Evolutionary conservation across 768 basidiomycete species (phyloP), one percentile per base, ranked within the genome.

Genomic region (Chlorophyllum brunneum): DNA sequence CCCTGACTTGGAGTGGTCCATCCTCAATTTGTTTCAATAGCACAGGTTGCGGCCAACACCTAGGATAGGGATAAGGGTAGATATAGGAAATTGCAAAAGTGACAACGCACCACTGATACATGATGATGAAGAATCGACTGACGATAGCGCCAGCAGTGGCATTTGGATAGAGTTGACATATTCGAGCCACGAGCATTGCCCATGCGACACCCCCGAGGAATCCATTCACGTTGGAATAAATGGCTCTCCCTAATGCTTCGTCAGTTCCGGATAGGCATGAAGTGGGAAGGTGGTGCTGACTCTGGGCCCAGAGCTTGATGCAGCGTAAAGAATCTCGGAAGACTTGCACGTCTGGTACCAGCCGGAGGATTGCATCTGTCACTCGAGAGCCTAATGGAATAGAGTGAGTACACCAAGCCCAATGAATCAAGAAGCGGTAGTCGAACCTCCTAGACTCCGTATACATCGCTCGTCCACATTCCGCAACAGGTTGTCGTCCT

Each of bases 1-100:
- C 93, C 61, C 92, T 82, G 57, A 97, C 91, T 63, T 90, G 89
- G 43, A 95, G 64, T 1, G 92, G 92, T 1, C 95, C 95, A 58
- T 94, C 92, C 67, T 98, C 95, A 40, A 99, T 98, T 68, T 92
- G 92, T 69, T 95, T 95, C 55, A 99, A 70, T 40, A 98, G 77
- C n/a, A 98, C 94, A 24, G 97, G 97, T 65, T 95, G 92, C 16
- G 97, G 97, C 97, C 97, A 99, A 54, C 86, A 79, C 95, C 95
- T 97, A 58, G 11, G 7, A 27, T 37, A 15, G 55, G 33, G 31
- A 26, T 57, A 55, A 56, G 54, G 11, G 11, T 5, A n/a, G 16
- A 37, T 26, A 54, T 26, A 36, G 40, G 39, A 20, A n/a, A n/a
- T n/a, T n/a, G 41, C 30, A 47, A 26, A 6, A 9, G 7, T 41